A percentile compares a stretch with the other conserved stretches of the same genome.
Evolutionary conservation across 768 basidiomycete genomes (phyloP).

Genomic region (Hypholoma sublateritium): DNA sequence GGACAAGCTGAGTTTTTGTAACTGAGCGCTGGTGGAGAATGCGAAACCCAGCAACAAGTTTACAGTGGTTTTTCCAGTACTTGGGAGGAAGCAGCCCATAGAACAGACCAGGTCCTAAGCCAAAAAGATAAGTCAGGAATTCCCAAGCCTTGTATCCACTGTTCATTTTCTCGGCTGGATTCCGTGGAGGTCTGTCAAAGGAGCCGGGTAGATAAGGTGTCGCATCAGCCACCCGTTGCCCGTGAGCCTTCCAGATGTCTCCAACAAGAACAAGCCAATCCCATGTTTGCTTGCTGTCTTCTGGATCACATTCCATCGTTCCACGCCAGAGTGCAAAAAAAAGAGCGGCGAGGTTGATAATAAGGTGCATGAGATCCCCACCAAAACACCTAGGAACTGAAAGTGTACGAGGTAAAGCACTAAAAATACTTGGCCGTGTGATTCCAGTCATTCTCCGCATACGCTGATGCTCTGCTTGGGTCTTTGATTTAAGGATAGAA

Average conservation of each 20-base stretch:
- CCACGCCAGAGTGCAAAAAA: slow-evolving; percentile 32
- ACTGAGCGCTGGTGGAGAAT: slow-evolving; percentile 25
- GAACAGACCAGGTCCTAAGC: slow-evolving; percentile 32
- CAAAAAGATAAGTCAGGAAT: slow-evolving; percentile 30
- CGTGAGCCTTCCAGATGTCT: slow-evolving; percentile 30
- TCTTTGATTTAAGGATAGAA: slow-evolving; percentile 11
- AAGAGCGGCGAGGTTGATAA: slow-evolving; percentile 37
- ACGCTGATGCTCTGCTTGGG: slow-evolving; percentile 16
- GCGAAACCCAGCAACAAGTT: slow-evolving; percentile 24
- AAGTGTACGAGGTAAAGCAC: slow-evolving; percentile 28
- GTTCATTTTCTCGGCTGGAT: slow-evolving; percentile 27
- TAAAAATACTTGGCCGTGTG: slow-evolving; percentile 33
- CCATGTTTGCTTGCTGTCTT: slow-evolving; percentile 18
- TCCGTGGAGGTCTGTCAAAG: slow-evolving; percentile 26
- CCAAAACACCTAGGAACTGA: slow-evolving; percentile 33
- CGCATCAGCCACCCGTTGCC: slow-evolving; percentile 8
- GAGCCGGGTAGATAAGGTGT: slow-evolving; percentile 23
- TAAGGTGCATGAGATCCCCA: slow-evolving; percentile 42
- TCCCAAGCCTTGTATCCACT: slow-evolving; percentile 41
- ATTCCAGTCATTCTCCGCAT: slow-evolving; percentile 30
- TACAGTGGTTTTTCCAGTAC: slow-evolving; percentile 32
- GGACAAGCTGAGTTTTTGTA: slow-evolving; percentile 14
- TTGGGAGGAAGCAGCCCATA: slow-evolving; percentile 21
- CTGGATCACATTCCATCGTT: slow-evolving; percentile 23
- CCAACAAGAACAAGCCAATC: slow-evolving; percentile 29